Evolutionary conservation across 2,329 filamentous ascomycete species (phyloP).

Genomic region (Paecilomyces fulvus): DNA sequence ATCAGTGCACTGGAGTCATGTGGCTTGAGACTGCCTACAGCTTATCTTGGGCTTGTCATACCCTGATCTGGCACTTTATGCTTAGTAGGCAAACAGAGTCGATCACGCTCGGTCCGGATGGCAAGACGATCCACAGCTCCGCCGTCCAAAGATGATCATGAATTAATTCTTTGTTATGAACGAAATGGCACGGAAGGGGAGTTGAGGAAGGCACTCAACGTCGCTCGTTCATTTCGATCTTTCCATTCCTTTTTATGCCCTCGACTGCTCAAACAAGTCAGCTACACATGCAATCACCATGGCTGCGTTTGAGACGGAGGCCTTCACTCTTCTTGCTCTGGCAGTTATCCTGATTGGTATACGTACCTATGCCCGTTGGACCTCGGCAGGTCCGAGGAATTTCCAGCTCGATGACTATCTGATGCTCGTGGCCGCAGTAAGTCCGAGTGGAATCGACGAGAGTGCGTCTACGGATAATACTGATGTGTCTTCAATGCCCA

Average conservation of each 20-base stretch:
- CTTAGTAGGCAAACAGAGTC: neutral
- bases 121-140: neutral
- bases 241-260: neutral
- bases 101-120: neutral
- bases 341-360: slow-evolving; percentile 44
- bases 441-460: slow-evolving; percentile 10
- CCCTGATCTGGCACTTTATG: neutral
- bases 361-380: slow-evolving; percentile 43
- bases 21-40: neutral
- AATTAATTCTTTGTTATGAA: neutral
- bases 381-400: slow-evolving; percentile 38
- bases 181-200: neutral
- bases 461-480: neutral
- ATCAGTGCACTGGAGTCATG: neutral
- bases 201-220: neutral
- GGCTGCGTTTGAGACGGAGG: slow-evolving; percentile 35
- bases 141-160: neutral
- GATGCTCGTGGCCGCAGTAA: slow-evolving; percentile 47
- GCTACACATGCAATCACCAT: slow-evolving; percentile 4
- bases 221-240: neutral
- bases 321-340: slow-evolving; percentile 44
- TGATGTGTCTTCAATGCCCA: neutral
- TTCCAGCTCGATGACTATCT: slow-evolving; percentile 53
- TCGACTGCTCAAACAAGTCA: neutral
- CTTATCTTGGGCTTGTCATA: neutral